Base-by-base conservation (phyloP, 495 filamentous ascomycete species). In the Clavariopsis aquatica region DNA sequence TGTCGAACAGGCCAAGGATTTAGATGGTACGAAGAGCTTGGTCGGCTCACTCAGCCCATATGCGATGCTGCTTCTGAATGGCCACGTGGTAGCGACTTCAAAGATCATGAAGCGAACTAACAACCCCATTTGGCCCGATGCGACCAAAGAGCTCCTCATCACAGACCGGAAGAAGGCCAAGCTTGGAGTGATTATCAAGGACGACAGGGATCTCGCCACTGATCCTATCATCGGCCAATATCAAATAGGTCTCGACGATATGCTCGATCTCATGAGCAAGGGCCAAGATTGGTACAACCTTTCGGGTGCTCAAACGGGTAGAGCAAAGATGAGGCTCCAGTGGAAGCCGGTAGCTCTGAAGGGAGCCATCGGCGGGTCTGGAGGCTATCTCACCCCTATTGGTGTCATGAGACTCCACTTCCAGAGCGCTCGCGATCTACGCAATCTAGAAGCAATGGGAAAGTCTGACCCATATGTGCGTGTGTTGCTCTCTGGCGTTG, bases 201-300 rank as follows among this genome's bases (percentile, higher is more conserved):
- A 99, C 71, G 94, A 98, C 69, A 84, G 91, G 49, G 93, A 96
- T 56, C 73, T 98, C 54, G 77, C 84, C 23, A 78, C 85, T n/a
- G 92, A 99, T 72, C 91, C 90, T 31, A 82, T 93, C 34, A 72
- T 99, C 28, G 94, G 95, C 51, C 89, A 85, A 19, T 96, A 96
- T 73, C 92, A 96, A 71, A 94, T 99, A 74, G 93, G 91, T 78
- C 78, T 98, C 28, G 88, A 96, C 57, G 92, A 96, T 66, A 89
- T 99, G 87, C 76, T 97, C 17, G 89, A 93, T 60, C 81, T 92
- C 76, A 93, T 91, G 86, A 85, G 85, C 56, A 95, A 95, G 76
- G 94, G 94, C 26, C 89, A 94, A 64, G 90, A 97, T 65, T 99
- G 94, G 94, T 98, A 93, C 80, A 89, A 92, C 57, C 83, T 99